Conservation (phyloP, 2,329 filamentous ascomycete species). For the Neonectria neomacrospora region DNA sequence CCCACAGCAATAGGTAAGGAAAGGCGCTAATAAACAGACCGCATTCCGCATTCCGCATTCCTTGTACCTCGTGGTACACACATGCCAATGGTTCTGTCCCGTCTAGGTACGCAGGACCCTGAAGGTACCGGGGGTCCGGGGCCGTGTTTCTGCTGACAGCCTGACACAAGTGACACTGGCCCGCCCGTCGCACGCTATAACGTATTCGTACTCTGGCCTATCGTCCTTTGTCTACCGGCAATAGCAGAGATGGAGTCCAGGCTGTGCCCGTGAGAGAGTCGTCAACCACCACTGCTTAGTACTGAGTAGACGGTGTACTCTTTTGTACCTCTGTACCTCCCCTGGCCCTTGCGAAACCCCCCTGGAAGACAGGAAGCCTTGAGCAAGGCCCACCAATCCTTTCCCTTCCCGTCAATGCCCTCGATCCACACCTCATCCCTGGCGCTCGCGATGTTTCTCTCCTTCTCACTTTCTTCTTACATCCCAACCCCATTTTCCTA, state of each 20-base stretch:
- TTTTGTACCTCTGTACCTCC: background rate
- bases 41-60: background rate
- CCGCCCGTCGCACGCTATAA: slow-evolving; percentile 22
- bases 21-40: too few species aligned
- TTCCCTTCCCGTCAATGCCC: slow-evolving; percentile 32
- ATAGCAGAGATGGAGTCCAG: background rate
- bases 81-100: background rate
- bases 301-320: background rate
- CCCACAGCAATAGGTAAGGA: too few species aligned
- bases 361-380: background rate
- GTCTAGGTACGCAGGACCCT: slow-evolving; percentile 6
- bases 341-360: background rate
- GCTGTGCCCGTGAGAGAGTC: background rate
- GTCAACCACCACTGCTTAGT: background rate
- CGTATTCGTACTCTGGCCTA: slow-evolving; percentile 28
- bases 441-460: slow-evolving; percentile 19
- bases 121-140: slow-evolving; percentile 6
- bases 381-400: slow-evolving; percentile 28
- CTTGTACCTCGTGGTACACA: slow-evolving; percentile 20
- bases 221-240: slow-evolving; percentile 8
- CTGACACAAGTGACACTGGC: slow-evolving; percentile 1
- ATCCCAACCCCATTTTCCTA: slow-evolving; percentile 23
- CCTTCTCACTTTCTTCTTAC: slow-evolving; percentile 24
- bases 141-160: slow-evolving; percentile 3
- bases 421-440: slow-evolving; percentile 22